These are phyloP conservation scores for Kuraishia piskuri DNA, from an alignment of 805 yeast species.

Conservation along the genomic window DNA sequence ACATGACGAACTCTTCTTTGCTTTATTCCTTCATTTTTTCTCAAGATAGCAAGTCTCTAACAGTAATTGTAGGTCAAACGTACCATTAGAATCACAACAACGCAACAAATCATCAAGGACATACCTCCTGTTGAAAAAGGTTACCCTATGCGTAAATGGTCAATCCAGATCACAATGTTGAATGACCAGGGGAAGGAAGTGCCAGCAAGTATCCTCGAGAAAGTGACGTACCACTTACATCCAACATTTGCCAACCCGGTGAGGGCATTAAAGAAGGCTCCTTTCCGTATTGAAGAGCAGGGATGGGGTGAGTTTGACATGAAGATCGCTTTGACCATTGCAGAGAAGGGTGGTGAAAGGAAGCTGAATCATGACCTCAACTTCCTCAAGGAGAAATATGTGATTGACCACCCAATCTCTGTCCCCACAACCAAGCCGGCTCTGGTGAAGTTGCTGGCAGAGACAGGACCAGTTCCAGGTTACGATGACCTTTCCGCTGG, in stretches of 20 bases:
- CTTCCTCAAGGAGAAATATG: constrained; percentile 69
- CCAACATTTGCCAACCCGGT: constrained; percentile 92
- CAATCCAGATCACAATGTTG: constrained; percentile 64
- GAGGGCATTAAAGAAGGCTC: constrained; percentile 71
- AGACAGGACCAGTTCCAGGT: constrained; percentile 77
- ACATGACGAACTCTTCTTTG: too few relatives aligned
- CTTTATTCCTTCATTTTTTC: too few relatives aligned
- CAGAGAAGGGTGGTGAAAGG: constrained; percentile 85
- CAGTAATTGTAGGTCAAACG: constrained; percentile 51
- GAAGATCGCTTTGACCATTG: constrained; percentile 64
- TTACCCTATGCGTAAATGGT: constrained; percentile 94
- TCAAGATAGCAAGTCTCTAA: not conserved
- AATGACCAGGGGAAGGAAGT: constrained; percentile 75
- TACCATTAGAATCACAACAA: constrained; percentile 80
- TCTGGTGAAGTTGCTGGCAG: constrained; percentile 63
- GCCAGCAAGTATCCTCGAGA: constrained; percentile 84
- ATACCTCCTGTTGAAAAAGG: constrained; percentile 81
- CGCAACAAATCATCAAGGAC: constrained; percentile 74
- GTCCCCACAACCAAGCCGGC: constrained; percentile 72
- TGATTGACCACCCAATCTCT: constrained; percentile 65
- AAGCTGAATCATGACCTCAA: constrained; percentile 85
- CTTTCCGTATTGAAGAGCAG: constrained; percentile 81
- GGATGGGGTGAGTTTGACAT: constrained; percentile 99
- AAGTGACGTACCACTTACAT: constrained; percentile 87
- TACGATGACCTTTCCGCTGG: constrained; percentile 16